Conservation (phyloP, 2,329 filamentous ascomycete genomes). For the Trichoderma sp. region DNA sequence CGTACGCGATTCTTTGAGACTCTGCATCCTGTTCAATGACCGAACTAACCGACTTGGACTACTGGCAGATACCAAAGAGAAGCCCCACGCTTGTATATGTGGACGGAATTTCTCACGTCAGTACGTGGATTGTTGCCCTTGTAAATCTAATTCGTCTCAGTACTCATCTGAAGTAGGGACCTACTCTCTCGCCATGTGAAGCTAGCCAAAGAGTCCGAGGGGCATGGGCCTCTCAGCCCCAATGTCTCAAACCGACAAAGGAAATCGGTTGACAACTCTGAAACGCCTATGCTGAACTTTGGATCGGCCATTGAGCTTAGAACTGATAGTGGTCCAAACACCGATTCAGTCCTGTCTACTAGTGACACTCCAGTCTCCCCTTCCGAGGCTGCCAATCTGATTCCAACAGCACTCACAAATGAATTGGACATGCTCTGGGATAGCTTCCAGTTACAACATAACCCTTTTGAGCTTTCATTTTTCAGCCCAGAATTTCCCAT, state of each 20-base stretch:
- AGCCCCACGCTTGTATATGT: slow-evolving; percentile 11
- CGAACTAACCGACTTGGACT: neutral
- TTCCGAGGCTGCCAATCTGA: neutral
- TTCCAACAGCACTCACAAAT: neutral
- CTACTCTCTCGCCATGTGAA: slow-evolving; percentile 7
- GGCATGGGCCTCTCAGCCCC: neutral
- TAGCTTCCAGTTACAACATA: slow-evolving; percentile 1
- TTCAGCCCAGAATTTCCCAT: neutral
- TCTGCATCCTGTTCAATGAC: neutral
- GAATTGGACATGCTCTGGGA: slow-evolving; percentile 10
- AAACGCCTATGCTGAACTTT: neutral
- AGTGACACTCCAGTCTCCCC: neutral
- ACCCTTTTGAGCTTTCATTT: neutral
- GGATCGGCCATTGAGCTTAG: neutral
- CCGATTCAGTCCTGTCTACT: neutral
- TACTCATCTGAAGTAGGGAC: neutral
- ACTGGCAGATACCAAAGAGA: slow-evolving; percentile 10
- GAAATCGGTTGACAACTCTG: neutral
- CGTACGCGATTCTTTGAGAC: neutral
- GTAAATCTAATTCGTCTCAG: neutral
- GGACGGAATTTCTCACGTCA: slow-evolving; percentile 13
- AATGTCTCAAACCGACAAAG: neutral
- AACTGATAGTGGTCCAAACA: neutral
- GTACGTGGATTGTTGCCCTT: neutral
- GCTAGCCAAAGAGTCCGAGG: slow-evolving; percentile 3